Evolutionary conservation across 2,329 filamentous ascomycete species (phyloP), one percentile per base, ranked within the genome.

Genomic region (Pseudogymnoascus sp.): DNA sequence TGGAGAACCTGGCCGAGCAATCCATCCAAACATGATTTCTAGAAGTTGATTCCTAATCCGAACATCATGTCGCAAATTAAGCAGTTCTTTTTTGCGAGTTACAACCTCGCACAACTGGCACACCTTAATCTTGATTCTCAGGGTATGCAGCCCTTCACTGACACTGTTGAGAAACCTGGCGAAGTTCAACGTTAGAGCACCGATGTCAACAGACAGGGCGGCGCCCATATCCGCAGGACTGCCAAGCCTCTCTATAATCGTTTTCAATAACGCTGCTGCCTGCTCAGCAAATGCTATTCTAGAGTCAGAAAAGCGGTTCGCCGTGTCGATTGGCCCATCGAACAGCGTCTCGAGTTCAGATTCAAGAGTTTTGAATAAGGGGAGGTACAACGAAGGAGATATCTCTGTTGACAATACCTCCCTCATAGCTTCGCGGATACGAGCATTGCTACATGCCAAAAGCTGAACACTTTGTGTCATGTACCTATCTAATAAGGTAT

Each of bases 11-110:
- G 84, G 84, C 10, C 85, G 79, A 26, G 85, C 82, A 68, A 89
- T 88, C 87, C 87, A 89, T 64, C 84, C 81, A 66, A 88, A 88
- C 37, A 89, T 84, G 64, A 85, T 85, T 70, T 89, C 86, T 10
- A 89, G 76, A 12, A 89, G 76, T 69, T 89, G 86, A 66, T 89
- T 89, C 61, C 87, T 78, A 68, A 88, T 87, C 28, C 85, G 82
- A 40, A 89, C 84, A 71, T 89, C 87, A 68, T 89, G 86, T 60
- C 87, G 81, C 10, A 89, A 75, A 67, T 88, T 89, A 43, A 89
- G 75, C 60, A 89, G 82, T 68, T 89, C 86, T 68, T 88, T 89
- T 67, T 86, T 82, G 72, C 82, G 83, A 11, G 82, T 86, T 35
- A 89, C 82, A 3, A 82, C 81, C 67, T 89, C 87, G 64, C 82